Evolutionary conservation across 345 rosid species (phyloP), one percentile per base, ranked within the genome.

Genomic region (Eucalyptus erythrocorys): DNA sequence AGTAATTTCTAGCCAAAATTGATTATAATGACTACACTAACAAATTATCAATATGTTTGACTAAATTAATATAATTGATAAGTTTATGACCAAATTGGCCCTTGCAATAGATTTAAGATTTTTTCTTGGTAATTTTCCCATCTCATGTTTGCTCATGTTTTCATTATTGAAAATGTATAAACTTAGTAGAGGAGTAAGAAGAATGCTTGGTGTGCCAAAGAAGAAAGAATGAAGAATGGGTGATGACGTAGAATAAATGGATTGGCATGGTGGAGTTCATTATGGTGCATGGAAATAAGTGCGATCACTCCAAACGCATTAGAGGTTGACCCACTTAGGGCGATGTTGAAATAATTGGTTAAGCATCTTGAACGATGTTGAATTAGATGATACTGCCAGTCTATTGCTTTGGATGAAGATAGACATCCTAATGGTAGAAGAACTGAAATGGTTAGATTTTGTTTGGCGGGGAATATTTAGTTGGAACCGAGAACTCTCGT

Each of bases 1-100:
- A 4, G 5, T 2, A 2, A n/a, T 64, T 64, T 64, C 3, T 4
- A 7, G 10, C 37, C 10, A 15, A n/a, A 64, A 64, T 64, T n/a
- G 3, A 9, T 6, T 16, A n/a, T 0, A 64, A 14, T n/a, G 0
- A n/a, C 5, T n/a, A 64, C 11, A 64, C 1, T 64, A 1, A 14
- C 2, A 64, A n/a, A n/a, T 64, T 3, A 2, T 64, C 2, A 15
- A 64, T 7, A 15, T 4, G 19, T n/a, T 64, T 64, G 4, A 64
- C 10, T n/a, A 15, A 64, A 64, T 64, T 64, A 4, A 14, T 32
- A 64, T 8, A 64, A 64, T 64, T 64, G 40, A 64, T n/a, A 64
- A 14, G 19, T 2, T n/a, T n/a, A 64, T 1, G 21, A 64, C 0
- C 4, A 64, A 64, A n/a, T 64, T 64, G 0, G 3, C 3, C 40